phyloP scores from a whole-genome alignment of 2,329 filamentous ascomycete genomes.

The Pseudogymnoascus sp. region DNA sequence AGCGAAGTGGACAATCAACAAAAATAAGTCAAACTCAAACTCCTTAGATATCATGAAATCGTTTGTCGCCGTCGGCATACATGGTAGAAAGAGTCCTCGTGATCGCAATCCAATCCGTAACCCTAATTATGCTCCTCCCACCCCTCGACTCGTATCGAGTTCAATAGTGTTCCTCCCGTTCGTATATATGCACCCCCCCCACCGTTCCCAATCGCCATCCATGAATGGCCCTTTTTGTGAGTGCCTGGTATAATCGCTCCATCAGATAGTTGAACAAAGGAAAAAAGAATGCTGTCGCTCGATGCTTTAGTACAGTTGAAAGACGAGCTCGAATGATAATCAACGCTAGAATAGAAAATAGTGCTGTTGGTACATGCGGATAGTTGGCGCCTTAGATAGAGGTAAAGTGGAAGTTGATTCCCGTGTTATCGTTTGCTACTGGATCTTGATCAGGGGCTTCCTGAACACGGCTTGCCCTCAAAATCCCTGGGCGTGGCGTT shows the following conservation, averaged over 20 bases:
- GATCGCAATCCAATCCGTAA: conserved; percentile 4
- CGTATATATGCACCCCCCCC: not conserved
- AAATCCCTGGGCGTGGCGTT: conserved; percentile 3
- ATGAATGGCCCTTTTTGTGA: conserved; percentile 7
- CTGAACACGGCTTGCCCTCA: not conserved
- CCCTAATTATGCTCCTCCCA: conserved; percentile 1
- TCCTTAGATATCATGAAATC: conserved; percentile 3
- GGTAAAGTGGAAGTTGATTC: not conserved
- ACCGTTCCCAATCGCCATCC: conserved; percentile 3
- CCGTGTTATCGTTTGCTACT: not conserved
- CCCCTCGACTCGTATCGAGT: not conserved
- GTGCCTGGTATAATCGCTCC: conserved; percentile 9
- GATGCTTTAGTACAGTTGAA: conserved; percentile 7
- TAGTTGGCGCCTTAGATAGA: not conserved
- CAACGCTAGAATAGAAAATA: conserved; percentile 1
- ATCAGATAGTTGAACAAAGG: conserved; percentile 7
- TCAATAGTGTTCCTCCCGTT: not conserved
- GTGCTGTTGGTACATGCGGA: conserved; percentile 2
- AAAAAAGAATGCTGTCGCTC: conserved; percentile 7
- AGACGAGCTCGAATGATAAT: conserved; percentile 3
- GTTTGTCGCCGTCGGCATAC: not conserved
- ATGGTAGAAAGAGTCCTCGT: not conserved
- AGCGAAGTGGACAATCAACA: not conserved
- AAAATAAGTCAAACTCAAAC: conserved; percentile 3
- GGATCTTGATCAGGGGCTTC: not conserved